phyloP scores from a whole-genome alignment of 169 alveolate genomes.

The Cyclospora cayetanensis region DNA sequence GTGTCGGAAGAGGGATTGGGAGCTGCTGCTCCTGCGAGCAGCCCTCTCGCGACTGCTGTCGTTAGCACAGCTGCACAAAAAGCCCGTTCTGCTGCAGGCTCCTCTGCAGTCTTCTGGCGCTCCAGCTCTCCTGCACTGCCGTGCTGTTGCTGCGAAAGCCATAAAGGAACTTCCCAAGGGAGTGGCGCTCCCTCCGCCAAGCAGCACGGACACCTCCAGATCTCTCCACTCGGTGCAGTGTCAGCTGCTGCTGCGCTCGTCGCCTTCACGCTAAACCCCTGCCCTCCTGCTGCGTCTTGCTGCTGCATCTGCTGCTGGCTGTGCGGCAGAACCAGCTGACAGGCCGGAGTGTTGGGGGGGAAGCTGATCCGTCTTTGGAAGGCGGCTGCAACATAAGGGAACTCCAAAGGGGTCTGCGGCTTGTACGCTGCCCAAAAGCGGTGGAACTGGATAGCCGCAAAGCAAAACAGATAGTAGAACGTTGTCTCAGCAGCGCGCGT shows the following conservation, averaged over 20 bases:
- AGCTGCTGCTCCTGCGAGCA: neutral
- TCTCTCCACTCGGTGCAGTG: neutral
- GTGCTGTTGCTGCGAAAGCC: neutral
- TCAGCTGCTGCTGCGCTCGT: slow-evolving; percentile 28
- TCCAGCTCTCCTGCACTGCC: neutral
- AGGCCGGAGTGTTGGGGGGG: neutral
- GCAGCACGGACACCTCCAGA: slow-evolving; percentile 38
- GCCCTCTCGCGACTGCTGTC: neutral
- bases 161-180: neutral
- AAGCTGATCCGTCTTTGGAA: neutral
- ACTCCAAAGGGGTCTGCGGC: neutral
- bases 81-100: too few relatives aligned
- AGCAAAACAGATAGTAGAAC: neutral
- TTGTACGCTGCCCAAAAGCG: neutral
- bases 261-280: too few relatives aligned
- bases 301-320: neutral
- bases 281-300: slow-evolving; percentile 17
- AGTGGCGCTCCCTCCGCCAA: neutral
- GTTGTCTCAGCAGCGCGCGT: neutral
- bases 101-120: neutral
- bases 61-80: neutral
- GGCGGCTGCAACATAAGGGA: slow-evolving; percentile 21
- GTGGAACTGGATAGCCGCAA: neutral
- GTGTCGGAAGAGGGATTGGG: neutral
- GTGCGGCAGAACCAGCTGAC: too few relatives aligned